A percentile compares a stretch with the other conserved stretches of the same genome.
Conservation (phyloP, 2,329 filamentous ascomycete species). For the Aureobasidium sp. region DNA sequence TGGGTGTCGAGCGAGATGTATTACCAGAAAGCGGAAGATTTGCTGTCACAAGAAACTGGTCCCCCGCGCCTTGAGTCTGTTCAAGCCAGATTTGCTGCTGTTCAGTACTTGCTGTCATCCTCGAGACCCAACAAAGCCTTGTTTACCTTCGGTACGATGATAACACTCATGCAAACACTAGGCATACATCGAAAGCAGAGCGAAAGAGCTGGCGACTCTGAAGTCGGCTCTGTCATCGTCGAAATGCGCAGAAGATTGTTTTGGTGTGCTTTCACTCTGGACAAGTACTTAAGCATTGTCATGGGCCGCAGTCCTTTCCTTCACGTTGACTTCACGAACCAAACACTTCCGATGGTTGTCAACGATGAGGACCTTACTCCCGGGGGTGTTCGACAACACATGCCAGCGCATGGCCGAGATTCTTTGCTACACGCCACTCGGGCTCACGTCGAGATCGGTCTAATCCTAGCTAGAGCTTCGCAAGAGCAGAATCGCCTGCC, state of each 20-base stretch:
- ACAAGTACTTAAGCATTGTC: constrained; percentile 31
- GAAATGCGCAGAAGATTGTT: constrained; percentile 30
- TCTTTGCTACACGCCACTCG: constrained; percentile 26
- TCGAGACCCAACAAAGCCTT: constrained; percentile 30
- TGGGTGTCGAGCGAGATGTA: constrained; percentile 21
- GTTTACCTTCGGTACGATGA: constrained; percentile 29
- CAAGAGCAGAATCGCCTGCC: constrained; percentile 21
- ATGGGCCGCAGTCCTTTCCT: constrained; percentile 29
- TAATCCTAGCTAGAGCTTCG: constrained; percentile 22
- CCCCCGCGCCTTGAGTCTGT: constrained; percentile 25
- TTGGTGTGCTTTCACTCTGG: constrained; percentile 32
- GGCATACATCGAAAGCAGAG: constrained; percentile 25
- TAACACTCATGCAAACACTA: constrained; percentile 29
- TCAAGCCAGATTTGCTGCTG: constrained; percentile 32
- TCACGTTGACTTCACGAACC: constrained; percentile 26
- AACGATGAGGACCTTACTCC: constrained; percentile 24
- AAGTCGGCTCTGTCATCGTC: constrained; percentile 15
- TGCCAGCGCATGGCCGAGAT: constrained; percentile 21
- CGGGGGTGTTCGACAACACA: constrained; percentile 17
- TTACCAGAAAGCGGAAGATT: constrained; percentile 18
- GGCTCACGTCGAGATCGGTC: constrained; percentile 21
- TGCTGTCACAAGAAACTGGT: constrained; percentile 20
- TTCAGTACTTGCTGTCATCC: constrained; percentile 32
- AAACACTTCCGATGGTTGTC: constrained; percentile 18
- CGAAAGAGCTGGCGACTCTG: constrained; percentile 12